Percentiles rank a stretch among this genome's conserved stretches.
Conservation (phyloP, 1,284 basidiomycete genomes). For the Rhodotorula sp. region DNA sequence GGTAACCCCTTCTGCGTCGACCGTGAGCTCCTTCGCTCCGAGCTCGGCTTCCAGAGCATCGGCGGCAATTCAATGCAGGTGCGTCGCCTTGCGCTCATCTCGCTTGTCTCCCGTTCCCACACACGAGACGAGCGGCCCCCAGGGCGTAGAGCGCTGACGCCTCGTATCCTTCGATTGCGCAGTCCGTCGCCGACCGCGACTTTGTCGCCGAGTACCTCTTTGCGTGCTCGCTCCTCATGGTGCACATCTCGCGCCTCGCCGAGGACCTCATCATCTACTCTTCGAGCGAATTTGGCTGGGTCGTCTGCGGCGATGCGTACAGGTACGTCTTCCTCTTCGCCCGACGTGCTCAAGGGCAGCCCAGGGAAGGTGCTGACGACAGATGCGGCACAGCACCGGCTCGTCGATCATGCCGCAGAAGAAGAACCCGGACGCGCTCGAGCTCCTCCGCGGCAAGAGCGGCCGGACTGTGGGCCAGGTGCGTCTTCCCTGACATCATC, state of each 20-base stretch:
- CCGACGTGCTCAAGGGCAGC: too few species aligned
- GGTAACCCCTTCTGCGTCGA: constrained; percentile 94
- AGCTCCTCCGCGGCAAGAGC: constrained; percentile 90
- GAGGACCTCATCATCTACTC: constrained; percentile 98
- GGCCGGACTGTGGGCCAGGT: constrained; percentile 93
- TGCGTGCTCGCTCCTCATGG: constrained; percentile 91
- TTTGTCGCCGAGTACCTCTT: constrained; percentile 97
- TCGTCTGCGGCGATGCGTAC: constrained; percentile 92
- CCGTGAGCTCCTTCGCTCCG: constrained; percentile 79
- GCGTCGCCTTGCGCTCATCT: constrained; percentile 38
- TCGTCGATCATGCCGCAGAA: constrained; percentile 99
- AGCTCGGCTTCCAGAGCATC: constrained; percentile 79
- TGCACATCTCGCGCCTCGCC: constrained; percentile 89
- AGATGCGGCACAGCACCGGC: constrained; percentile 67
- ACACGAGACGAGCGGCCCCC: not conserved
- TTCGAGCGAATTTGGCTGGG: constrained; percentile 93
- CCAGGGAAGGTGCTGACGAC: not conserved
- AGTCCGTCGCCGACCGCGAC: constrained; percentile 90
- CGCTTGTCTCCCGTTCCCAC: too few species aligned
- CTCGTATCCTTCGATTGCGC: not conserved
- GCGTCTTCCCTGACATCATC: constrained; percentile 44
- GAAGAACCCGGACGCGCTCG: constrained; percentile 97
- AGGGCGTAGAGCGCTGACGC: not conserved
- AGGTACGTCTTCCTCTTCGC: constrained; percentile 59
- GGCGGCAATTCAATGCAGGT: constrained; percentile 86